A percentile compares a stretch with the other conserved stretches of the same genome.
Conservation (phyloP, 2,329 filamentous ascomycete species). For the Talaromyces atroroseus region DNA sequence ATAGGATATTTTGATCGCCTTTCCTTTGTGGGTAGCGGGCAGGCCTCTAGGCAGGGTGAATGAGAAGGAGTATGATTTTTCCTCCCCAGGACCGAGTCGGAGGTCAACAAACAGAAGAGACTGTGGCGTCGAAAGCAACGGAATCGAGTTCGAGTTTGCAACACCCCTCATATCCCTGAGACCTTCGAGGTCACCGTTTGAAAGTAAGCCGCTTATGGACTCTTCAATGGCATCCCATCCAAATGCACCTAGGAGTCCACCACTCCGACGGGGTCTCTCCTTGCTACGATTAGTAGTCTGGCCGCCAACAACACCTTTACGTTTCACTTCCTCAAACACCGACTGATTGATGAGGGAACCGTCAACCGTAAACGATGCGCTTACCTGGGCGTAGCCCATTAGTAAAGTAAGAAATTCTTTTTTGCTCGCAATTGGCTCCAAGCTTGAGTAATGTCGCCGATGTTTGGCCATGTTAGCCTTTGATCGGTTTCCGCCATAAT, state of each 20-base stretch:
- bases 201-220: conserved; percentile 82
- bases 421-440: conserved; percentile 23
- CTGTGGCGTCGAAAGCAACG: conserved; percentile 88
- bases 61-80: conserved; percentile 76
- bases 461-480: conserved; percentile 42
- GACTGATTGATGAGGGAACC: conserved; percentile 83
- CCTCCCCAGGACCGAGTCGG: conserved; percentile 79
- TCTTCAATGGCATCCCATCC: conserved; percentile 86
- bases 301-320: conserved; percentile 82
- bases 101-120: conserved; percentile 94
- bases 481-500: conserved; percentile 46
- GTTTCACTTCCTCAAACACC: conserved; percentile 92
- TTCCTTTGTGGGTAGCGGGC: conserved; percentile 86
- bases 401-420: conserved; percentile 65
- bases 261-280: conserved; percentile 55
- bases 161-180: conserved; percentile 93
- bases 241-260: conserved; percentile 73
- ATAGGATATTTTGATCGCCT: conserved; percentile 90
- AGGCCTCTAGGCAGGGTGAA: conserved; percentile 82
- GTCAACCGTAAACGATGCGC: conserved; percentile 86
- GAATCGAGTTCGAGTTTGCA: conserved; percentile 78
- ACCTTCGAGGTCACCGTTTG: conserved; percentile 78
- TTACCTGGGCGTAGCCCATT: conserved; percentile 96
- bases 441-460: conserved; percentile 42
- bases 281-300: conserved; percentile 56